Percentiles rank a stretch among this genome's conserved stretches.
These are phyloP conservation scores for Rhodomyrtus tomentosa DNA, from an alignment of 345 rosid genomes.

Conservation along the genomic window DNA sequence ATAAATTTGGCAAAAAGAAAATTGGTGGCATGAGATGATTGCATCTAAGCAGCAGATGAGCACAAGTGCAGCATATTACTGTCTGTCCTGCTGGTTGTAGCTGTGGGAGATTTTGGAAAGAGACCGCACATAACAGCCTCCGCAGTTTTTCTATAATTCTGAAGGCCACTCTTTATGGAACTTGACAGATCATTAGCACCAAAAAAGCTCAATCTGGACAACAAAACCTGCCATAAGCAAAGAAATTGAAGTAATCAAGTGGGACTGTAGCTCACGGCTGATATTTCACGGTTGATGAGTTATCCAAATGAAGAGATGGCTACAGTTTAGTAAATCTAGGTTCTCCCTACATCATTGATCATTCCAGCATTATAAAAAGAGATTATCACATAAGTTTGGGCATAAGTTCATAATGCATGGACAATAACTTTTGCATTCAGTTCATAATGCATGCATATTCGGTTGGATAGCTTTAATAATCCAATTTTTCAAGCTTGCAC, in stretches of 20 bases:
- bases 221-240: conserved; percentile 44
- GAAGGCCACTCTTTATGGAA: conserved; percentile 48
- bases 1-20: not conserved
- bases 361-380: not conserved
- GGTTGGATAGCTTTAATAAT: not conserved
- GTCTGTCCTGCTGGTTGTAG: conserved; percentile 68
- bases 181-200: conserved; percentile 37
- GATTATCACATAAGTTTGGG: not conserved
- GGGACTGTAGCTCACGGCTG: not conserved
- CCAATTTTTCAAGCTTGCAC: not conserved
- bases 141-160: conserved; percentile 62
- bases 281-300: not conserved
- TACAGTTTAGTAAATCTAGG: not conserved
- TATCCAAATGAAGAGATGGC: not conserved
- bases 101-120: conserved; percentile 78
- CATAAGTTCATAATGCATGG: not conserved
- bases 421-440: not conserved
- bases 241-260: not conserved
- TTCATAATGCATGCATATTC: not conserved
- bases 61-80: conserved; percentile 24
- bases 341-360: not conserved
- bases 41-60: not conserved
- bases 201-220: conserved; percentile 77
- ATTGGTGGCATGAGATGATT: not conserved
- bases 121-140: conserved; percentile 94